Conservation (phyloP, 768 basidiomycete genomes). For the Rhizopogon roseolus region DNA sequence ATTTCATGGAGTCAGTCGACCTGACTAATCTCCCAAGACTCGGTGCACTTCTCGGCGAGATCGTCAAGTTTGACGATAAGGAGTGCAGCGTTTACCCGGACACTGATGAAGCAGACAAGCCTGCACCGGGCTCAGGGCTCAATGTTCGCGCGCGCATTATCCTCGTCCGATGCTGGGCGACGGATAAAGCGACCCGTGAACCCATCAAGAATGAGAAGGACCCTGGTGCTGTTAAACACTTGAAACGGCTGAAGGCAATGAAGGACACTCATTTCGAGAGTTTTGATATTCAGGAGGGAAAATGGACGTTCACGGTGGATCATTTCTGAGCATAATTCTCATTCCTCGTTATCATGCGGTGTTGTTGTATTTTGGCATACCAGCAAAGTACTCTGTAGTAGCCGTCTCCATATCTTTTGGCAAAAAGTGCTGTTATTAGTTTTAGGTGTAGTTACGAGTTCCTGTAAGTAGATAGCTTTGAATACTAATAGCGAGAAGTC, state of each 20-base stretch:
- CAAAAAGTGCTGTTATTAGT: constrained; percentile 7
- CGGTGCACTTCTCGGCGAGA: constrained; percentile 77
- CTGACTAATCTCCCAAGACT: constrained; percentile 81
- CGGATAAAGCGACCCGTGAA: constrained; percentile 87
- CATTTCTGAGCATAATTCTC: constrained; percentile 60
- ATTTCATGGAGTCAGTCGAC: constrained; percentile 78
- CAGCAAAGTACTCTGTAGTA: not conserved
- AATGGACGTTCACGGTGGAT: constrained; percentile 92
- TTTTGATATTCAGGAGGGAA: constrained; percentile 77
- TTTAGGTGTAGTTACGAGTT: constrained; percentile 13
- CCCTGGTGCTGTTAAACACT: constrained; percentile 61
- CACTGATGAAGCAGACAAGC: constrained; percentile 79
- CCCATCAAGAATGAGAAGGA: constrained; percentile 80
- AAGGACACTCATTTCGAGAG: constrained; percentile 80
- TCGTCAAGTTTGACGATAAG: constrained; percentile 86
- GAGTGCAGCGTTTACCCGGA: constrained; percentile 95
- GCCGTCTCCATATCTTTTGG: not conserved
- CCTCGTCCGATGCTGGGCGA: constrained; percentile 79
- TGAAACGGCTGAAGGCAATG: constrained; percentile 81
- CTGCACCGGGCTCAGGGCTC: constrained; percentile 76
- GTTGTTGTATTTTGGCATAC: not conserved
- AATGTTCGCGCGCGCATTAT: constrained; percentile 82
- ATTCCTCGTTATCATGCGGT: not conserved
- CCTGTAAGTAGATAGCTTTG: constrained; percentile 12
- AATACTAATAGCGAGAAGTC: constrained; percentile 3